Evolutionary conservation across 192 early-diverging fungal species (phyloP), one percentile per base, ranked within the genome.

Genomic region (Piromyces finnis): DNA sequence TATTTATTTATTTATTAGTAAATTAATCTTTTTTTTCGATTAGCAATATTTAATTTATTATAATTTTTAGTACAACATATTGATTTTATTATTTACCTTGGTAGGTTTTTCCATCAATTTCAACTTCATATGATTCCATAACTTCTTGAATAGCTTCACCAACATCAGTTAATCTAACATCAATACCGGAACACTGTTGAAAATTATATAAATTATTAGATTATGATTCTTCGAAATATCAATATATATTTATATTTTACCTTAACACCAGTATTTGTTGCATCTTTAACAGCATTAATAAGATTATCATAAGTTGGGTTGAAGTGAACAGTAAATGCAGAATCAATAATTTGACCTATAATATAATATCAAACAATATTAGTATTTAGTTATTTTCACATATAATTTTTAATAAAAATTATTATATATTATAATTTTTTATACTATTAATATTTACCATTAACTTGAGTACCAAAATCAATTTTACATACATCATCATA

Each of bases 71-170:
- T n/a, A n/a, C n/a, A n/a, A n/a, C n/a, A n/a, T n/a, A 32, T 28
- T n/a, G 22, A 28, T n/a, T 77, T 30, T 22, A 26, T 41, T 78
- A 18, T 17, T 77, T 82, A 91, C 90, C 91, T 85, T 92, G 93
- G 81, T 94, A 93, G 0, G 93, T 94, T 83, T 99, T 99, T 77
- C 95, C 95, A 79, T 95, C 92, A 59, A 99, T 87, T 80, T 94
- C 94, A 68, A 99, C 92, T 83, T 99, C 97, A 84, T 98, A 98
- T 14, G 94, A 96, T 85, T 97, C 96, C 93, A 97, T 97, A n/a
- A 94, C 94, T 86, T 99, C 97, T 85, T 97, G 93, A 79, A 99
- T 91, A 16, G 94, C 95, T 1, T 93, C 95, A 79, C 97, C 97
- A 84, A 99, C 94, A 82, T 99, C 97, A 78, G 92, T 91, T 79